Base-by-base conservation (phyloP, 148 eudicot genomes). In the Bassia scoparia region DNA sequence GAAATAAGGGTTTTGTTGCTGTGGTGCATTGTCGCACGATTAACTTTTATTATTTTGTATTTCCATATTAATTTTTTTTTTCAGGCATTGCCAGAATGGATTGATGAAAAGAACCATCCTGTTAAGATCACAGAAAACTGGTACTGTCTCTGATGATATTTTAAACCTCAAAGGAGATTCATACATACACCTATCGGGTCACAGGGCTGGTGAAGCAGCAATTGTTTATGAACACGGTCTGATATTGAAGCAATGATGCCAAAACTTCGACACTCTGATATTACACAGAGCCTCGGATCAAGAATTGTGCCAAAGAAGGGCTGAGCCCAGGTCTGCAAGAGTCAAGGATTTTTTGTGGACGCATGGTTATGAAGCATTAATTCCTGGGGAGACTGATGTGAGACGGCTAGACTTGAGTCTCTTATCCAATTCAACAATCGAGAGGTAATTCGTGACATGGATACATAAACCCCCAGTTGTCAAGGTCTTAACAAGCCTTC, bases 401-500 rank as follows among this genome's bases (percentile, higher is more conserved):
- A 77, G 97, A 52, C 83, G 96, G 44, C 93, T 96, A 41, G 97
- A 96, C 77, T 96, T 0, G 97, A 96, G 79, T 81, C 90, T 10
- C 87, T 92, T 11, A 33, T 96, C 68, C 94, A 90, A 74, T 96
- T 92, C 76, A 90, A 92, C 70, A 84, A 92, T 61, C 82, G 92
- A 7, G 97, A 92, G 72, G 99, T 96, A 54, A 86, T 87, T 38
- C 92, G 34, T 96, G 92, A 75, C 75, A 85, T 90, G 96, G 96
- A 92, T 74, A 85, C 90, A 88, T 83, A 96, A 96, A 75, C 99
- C 97, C 52, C 94, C 99, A 2, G 88, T 92, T 52, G 99, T 54
- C 99, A 92, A 83, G 99, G 97, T 26, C 92, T 96, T 23, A 96
- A 96, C 81, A 96, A 96, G 78, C 84, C 92, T 30, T 96, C 97